Evolutionary conservation across 345 rosid genomes (phyloP).

Genomic region (Tarenaya hassleriana): DNA sequence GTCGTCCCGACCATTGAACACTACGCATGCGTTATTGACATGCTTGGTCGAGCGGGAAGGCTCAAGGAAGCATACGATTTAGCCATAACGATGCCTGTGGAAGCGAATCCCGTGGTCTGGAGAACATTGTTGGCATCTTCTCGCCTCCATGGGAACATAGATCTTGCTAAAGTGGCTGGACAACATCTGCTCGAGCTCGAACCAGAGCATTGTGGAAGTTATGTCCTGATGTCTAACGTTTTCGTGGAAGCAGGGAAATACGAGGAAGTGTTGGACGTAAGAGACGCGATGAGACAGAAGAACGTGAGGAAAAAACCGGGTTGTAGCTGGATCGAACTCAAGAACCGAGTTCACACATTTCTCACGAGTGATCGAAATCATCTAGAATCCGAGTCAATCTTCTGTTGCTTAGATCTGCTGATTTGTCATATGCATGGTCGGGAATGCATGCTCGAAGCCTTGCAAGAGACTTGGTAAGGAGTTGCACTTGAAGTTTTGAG

Average conservation of each 20-base stretch:
- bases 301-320: slow-evolving; percentile 45
- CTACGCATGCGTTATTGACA: slow-evolving; percentile 57
- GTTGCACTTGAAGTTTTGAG: no score
- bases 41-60: slow-evolving; percentile 65
- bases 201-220: slow-evolving; percentile 40
- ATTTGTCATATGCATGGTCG: slow-evolving; percentile 31
- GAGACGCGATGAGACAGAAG: slow-evolving; percentile 39
- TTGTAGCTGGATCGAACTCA: slow-evolving; percentile 44
- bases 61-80: slow-evolving; percentile 50
- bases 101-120: slow-evolving; percentile 46
- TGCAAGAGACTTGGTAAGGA: background rate
- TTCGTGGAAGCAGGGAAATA: slow-evolving; percentile 36
- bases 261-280: slow-evolving; percentile 37
- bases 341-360: slow-evolving; percentile 31
- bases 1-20: slow-evolving; percentile 55
- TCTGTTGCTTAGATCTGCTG: slow-evolving; percentile 28
- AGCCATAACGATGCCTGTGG: slow-evolving; percentile 38
- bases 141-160: slow-evolving; percentile 36
- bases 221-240: slow-evolving; percentile 44
- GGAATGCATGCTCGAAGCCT: slow-evolving; percentile 22
- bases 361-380: slow-evolving; percentile 33
- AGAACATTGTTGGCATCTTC: slow-evolving; percentile 52
- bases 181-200: slow-evolving; percentile 35
- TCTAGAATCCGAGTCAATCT: slow-evolving; percentile 31
- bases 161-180: slow-evolving; percentile 35